These are phyloP conservation scores for Uronychia binucleata DNA, from an alignment of 73 alveolate species.

Conservation along the genomic window DNA sequence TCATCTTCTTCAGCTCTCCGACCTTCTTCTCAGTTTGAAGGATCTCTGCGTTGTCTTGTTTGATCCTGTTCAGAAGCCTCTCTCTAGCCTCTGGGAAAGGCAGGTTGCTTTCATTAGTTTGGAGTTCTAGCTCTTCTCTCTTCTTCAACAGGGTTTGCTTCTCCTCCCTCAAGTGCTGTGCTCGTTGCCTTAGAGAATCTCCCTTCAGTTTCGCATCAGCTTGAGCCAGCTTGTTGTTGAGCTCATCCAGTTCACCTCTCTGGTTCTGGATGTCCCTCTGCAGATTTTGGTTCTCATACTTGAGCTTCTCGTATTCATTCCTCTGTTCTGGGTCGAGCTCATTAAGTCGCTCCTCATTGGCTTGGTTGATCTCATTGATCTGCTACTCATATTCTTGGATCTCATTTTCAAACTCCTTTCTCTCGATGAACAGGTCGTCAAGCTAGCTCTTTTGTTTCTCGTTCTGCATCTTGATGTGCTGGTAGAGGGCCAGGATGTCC, in stretches of 20 bases:
- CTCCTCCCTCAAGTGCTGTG: slow-evolving; percentile 91
- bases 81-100: slow-evolving; percentile 96
- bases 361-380: slow-evolving; percentile 80
- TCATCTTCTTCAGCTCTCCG: slow-evolving; percentile 83
- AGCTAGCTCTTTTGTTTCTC: slow-evolving; percentile 87
- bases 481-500: slow-evolving; percentile 89
- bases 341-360: slow-evolving; percentile 82
- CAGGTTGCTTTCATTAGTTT: slow-evolving; percentile 92
- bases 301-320: slow-evolving; percentile 83
- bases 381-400: slow-evolving; percentile 78
- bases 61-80: slow-evolving; percentile 85
- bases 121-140: slow-evolving; percentile 95
- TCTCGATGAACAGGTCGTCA: slow-evolving; percentile 91
- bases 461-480: slow-evolving; percentile 88
- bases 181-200: slow-evolving; percentile 92
- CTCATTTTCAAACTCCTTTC: slow-evolving; percentile 88
- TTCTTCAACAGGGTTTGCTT: slow-evolving; percentile 72
- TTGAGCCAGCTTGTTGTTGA: background rate
- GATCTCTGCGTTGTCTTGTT: slow-evolving; percentile 90
- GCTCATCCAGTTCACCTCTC: slow-evolving; percentile 18
- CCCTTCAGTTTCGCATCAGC: slow-evolving; percentile 66
- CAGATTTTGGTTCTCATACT: slow-evolving; percentile 85
- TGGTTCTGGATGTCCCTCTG: slow-evolving; percentile 70
- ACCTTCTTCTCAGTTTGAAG: slow-evolving; percentile 90
- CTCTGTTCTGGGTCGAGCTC: slow-evolving; percentile 96